Conservation (phyloP, 2,329 filamentous ascomycete genomes). For the Graphiopsis chlorocephala region DNA sequence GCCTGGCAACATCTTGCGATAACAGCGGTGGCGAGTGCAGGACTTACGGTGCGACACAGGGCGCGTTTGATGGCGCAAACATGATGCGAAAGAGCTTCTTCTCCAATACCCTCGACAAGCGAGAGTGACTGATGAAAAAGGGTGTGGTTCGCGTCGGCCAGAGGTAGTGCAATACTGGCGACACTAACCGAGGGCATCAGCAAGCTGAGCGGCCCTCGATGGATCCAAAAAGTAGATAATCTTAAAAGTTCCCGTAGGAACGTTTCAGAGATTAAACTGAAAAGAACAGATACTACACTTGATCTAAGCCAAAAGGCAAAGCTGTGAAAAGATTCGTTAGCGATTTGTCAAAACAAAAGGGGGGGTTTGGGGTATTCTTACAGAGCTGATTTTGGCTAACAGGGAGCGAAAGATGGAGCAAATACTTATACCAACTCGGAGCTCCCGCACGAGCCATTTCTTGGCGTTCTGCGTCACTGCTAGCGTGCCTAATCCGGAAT, state of each 20-base stretch:
- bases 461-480: neutral
- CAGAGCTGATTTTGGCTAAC: neutral
- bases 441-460: neutral
- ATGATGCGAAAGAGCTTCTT: neutral
- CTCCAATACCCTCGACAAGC: conserved; percentile 12
- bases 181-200: conserved; percentile 16
- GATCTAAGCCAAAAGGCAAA: conserved; percentile 17
- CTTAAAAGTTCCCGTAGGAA: conserved; percentile 8
- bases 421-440: neutral
- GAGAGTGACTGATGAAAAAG: conserved; percentile 12
- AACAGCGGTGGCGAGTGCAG: neutral
- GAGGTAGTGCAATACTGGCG: conserved; percentile 15
- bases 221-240: conserved; percentile 15
- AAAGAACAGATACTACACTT: conserved; percentile 18
- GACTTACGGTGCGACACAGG: neutral
- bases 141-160: conserved; percentile 13
- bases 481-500: neutral
- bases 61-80: neutral
- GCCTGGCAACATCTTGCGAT: neutral
- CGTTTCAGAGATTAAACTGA: conserved; percentile 17
- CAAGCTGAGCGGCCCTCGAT: conserved; percentile 15
- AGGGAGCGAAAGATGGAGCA: neutral
- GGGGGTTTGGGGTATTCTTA: neutral
- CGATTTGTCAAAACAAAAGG: neutral
- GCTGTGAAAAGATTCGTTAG: neutral